A percentile compares a stretch with the other conserved stretches of the same genome.
These are phyloP conservation scores for Tieghemiomyces parasiticus DNA, from an alignment of 192 early-diverging fungal genomes.

Conservation along the genomic window DNA sequence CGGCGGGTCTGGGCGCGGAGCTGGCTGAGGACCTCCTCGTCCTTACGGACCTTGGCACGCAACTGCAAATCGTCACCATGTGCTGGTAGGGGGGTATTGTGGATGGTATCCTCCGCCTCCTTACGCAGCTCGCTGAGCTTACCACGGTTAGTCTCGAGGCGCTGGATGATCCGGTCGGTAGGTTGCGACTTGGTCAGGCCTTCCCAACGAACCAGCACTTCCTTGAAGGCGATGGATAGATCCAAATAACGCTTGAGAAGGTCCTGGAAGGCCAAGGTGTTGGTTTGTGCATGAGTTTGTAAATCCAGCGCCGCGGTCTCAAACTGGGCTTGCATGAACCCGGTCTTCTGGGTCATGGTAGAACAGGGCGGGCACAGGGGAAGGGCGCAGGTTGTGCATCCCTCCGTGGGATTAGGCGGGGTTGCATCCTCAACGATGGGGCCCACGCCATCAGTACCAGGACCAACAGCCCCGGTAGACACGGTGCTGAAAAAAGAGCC, in stretches of 20 bases:
- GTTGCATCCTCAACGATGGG: neutral
- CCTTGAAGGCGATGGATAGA: constrained; percentile 2
- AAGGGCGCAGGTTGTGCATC: too few relatives aligned
- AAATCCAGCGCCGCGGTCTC: too few relatives aligned
- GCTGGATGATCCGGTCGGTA: neutral
- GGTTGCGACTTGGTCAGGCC: neutral
- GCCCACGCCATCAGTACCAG: neutral
- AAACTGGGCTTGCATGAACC: too few relatives aligned
- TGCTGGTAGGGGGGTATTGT: neutral
- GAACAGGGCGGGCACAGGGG: too few relatives aligned
- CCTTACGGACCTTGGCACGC: neutral
- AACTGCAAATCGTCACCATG: neutral
- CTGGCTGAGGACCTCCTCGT: neutral
- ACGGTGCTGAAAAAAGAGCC: neutral
- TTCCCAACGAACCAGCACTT: neutral
- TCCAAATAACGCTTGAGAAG: constrained; percentile 5
- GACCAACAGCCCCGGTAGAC: neutral
- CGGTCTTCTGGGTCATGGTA: too few relatives aligned
- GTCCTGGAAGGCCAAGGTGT: neutral
- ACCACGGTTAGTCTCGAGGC: neutral
- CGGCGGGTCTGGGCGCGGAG: neutral
- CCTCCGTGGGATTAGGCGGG: neutral
- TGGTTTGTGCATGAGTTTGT: too few relatives aligned
- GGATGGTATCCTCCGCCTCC: neutral
- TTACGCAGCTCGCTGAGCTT: neutral